Base-by-base conservation (phyloP, 495 filamentous ascomycete species). In the Penicillium chermesinum region DNA sequence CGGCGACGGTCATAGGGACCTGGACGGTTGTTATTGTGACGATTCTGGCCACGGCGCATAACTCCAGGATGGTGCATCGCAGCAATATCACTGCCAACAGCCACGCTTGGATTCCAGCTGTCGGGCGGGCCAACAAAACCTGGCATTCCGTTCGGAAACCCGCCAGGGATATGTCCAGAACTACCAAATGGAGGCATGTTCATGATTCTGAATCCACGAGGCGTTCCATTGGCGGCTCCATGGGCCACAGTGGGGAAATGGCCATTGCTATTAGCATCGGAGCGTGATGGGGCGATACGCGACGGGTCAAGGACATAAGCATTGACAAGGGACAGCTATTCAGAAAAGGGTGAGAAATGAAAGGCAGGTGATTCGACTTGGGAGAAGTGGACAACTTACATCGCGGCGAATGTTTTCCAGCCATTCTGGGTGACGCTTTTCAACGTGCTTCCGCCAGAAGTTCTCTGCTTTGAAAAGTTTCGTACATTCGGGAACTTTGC, bases 391-490 rank as follows among this genome's bases (percentile, higher is more conserved):
- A 44, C 33, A 7, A 73, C 81, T 76, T 77, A 95, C 93, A 72
- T 95, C 89, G 59, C 81, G 79, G 67, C 82, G 84, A 60, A 96
- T 75, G 44, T 73, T 79, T 10, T 91, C 83, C 41, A 85, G 79
- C 89, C 89, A 99, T 47, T 96, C 91, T 0, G 76, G 53, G 61
- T 99, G 93, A 25, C 95, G 85, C 70, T 98, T 98, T 64, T 96
- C 94, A 15, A 97, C 81, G 57, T 99, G 93, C 72, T 99, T 99
- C 53, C 82, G 83, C 93, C 93, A 99, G 65, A 97, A 99, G 51
- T 85, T 77, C 5, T 95, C 85, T 25, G 91, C 94, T 66, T 96
- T 96, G 80, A 99, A 99, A 16, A 97, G 76, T 65, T 99, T 99
- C 0, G 87, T 83, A 65, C 93, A 99, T 30, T 95, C 88, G 2